Percentiles rank a stretch among this genome's conserved stretches.
Evolutionary conservation across 495 filamentous ascomycete species (phyloP).

Genomic region (Lineolata rhizophorae): DNA sequence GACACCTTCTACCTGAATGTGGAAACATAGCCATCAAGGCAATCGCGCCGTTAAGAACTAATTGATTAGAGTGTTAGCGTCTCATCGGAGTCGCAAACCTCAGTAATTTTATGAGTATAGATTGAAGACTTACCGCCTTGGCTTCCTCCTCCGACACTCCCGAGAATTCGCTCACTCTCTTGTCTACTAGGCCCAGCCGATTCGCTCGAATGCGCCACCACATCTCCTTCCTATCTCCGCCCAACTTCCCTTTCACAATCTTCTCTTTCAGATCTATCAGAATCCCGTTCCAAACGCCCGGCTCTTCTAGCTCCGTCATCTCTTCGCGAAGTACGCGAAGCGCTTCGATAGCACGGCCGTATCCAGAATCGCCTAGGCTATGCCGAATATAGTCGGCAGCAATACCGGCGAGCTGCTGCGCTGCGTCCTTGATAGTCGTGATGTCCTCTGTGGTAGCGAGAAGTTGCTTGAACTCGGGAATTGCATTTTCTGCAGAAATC

Average conservation of each 20-base stretch:
- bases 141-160: conserved; percentile 47
- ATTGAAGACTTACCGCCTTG: conserved; percentile 18
- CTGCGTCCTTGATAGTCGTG: conserved; percentile 39
- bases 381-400: conserved; percentile 44
- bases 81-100: no score
- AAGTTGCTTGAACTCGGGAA: conserved; percentile 81
- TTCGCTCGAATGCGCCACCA: conserved; percentile 52
- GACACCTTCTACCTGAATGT: no score
- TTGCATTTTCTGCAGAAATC: conserved; percentile 59
- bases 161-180: conserved; percentile 32
- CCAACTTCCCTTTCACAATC: conserved; percentile 46
- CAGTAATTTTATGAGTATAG: no score
- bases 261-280: conserved; percentile 48
- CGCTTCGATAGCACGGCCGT: conserved; percentile 53
- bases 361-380: conserved; percentile 53
- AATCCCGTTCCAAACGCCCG: conserved; percentile 56
- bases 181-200: conserved; percentile 53
- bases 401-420: conserved; percentile 50
- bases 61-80: no score
- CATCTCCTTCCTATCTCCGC: conserved; percentile 62
- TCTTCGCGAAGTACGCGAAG: conserved; percentile 60
- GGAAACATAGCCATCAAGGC: no score
- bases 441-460: conserved; percentile 39
- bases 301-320: conserved; percentile 53
- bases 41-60: no score